These are phyloP conservation scores for Pythium grandisporangium DNA, from an alignment of 352 stramenopile genomes.

Conservation along the genomic window DNA sequence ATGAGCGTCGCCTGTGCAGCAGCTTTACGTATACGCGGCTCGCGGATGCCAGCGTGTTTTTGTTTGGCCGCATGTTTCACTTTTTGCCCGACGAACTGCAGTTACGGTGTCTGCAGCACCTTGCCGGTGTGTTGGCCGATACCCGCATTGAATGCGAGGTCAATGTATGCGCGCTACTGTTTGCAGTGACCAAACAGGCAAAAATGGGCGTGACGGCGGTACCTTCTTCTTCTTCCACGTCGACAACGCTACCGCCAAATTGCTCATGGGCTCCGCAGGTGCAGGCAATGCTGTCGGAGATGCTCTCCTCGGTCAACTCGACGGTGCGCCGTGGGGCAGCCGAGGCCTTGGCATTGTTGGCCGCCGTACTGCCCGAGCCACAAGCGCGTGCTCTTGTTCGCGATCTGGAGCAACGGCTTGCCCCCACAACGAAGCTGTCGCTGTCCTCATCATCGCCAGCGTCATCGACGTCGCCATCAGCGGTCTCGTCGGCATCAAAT, in stretches of 20 bases:
- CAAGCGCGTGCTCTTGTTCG: conserved; percentile 23
- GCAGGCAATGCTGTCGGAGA: conserved; percentile 72
- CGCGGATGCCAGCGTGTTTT: conserved; percentile 62
- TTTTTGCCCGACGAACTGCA: conserved; percentile 78
- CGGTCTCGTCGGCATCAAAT: no score
- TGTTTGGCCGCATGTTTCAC: conserved; percentile 76
- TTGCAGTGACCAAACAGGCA: conserved; percentile 48
- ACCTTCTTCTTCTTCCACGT: conserved; percentile 3
- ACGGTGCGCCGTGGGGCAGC: conserved; percentile 62
- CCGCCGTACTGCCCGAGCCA: conserved; percentile 9
- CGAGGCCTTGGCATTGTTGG: conserved; percentile 57
- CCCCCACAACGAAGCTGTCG: conserved; percentile 32
- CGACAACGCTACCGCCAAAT: conserved; percentile 13
- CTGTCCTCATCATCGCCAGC: conserved; percentile 16
- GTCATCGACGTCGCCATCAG: no score
- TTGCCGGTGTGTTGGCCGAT: conserved; percentile 51
- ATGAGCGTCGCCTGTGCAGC: conserved; percentile 37
- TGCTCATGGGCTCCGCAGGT: conserved; percentile 61
- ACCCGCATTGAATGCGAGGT: conserved; percentile 50
- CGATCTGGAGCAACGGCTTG: conserved; percentile 64
- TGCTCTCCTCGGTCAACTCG: conserved; percentile 58
- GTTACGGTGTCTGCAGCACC: conserved; percentile 75
- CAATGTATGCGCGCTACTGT: conserved; percentile 73
- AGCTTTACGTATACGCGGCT: conserved; percentile 75
- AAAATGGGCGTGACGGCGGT: conserved; percentile 8